phyloP scores from a whole-genome alignment of 225 moss, liverwort and hornwort genomes.

The Thuidium tamariscinum region DNA sequence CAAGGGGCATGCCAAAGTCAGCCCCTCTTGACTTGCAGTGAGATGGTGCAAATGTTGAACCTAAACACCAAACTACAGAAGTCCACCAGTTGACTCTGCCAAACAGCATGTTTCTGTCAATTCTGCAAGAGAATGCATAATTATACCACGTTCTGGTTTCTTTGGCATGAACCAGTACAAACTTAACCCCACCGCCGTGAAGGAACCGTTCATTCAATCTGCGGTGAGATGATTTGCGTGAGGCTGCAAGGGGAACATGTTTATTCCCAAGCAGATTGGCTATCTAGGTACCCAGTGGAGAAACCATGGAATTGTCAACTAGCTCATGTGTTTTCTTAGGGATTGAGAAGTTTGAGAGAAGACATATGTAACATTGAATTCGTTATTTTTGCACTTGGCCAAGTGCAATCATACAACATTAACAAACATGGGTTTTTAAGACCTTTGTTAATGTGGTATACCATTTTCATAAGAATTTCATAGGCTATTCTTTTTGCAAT shows the following conservation, averaged over 20 bases:
- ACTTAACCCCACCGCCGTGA: no score
- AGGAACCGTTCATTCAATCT: not conserved
- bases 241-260: no score
- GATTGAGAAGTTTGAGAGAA: not conserved
- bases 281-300: not conserved
- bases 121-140: not conserved
- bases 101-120: not conserved
- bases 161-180: not conserved
- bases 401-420: no score
- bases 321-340: rapidly evolving
- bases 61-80: not conserved
- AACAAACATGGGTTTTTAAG: no score
- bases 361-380: no score
- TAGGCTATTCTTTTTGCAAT: no score
- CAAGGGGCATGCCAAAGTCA: not conserved
- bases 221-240: not conserved
- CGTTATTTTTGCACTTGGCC: no score
- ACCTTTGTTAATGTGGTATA: no score
- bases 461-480: no score
- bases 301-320: not conserved
- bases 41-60: not conserved
- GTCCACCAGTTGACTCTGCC: not conserved
- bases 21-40: not conserved
- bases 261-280: not conserved
- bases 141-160: no score